phyloP scores from a whole-genome alignment of 2,329 filamentous ascomycete species.

The Ophiostoma montium region DNA sequence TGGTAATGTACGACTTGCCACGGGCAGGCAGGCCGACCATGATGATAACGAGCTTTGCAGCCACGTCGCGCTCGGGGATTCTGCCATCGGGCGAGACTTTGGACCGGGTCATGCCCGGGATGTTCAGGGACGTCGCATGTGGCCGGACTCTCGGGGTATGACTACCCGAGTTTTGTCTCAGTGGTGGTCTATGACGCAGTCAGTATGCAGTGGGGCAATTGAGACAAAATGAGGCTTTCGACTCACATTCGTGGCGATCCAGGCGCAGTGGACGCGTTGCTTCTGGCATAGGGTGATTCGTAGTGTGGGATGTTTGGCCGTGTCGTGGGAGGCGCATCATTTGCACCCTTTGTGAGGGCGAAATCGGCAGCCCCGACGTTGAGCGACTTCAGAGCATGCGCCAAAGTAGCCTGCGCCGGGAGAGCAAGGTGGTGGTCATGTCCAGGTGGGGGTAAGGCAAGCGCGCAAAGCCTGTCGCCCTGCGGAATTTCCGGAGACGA shows the following conservation, averaged over 20 bases:
- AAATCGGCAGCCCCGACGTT: background rate
- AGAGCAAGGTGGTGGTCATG: slow-evolving; percentile 12
- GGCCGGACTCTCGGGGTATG: slow-evolving; percentile 65
- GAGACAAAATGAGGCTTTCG: background rate
- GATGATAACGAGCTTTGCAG: slow-evolving; percentile 90
- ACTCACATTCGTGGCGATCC: slow-evolving; percentile 45
- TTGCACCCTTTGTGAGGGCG: slow-evolving; percentile 22
- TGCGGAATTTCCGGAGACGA: slow-evolving; percentile 15
- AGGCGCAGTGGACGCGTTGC: slow-evolving; percentile 43
- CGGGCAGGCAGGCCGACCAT: slow-evolving; percentile 95
- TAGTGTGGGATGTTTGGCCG: slow-evolving; percentile 22
- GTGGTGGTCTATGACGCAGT: slow-evolving; percentile 38
- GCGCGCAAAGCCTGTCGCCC: slow-evolving; percentile 12
- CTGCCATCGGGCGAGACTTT: slow-evolving; percentile 90
- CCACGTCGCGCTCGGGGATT: slow-evolving; percentile 87
- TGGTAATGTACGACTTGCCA: slow-evolving; percentile 97
- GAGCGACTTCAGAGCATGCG: slow-evolving; percentile 22
- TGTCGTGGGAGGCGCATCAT: slow-evolving; percentile 19
- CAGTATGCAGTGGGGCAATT: background rate
- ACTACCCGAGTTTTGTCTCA: slow-evolving; percentile 59
- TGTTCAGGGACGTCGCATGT: slow-evolving; percentile 89
- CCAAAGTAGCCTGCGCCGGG: slow-evolving; percentile 13
- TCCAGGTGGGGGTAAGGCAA: slow-evolving; percentile 17
- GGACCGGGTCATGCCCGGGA: slow-evolving; percentile 89
- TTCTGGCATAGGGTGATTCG: slow-evolving; percentile 41